Percentiles rank a stretch among this genome's conserved stretches.
Evolutionary conservation across 1,284 basidiomycete genomes (phyloP).

Genomic region (Gymnopus androsaceus): DNA sequence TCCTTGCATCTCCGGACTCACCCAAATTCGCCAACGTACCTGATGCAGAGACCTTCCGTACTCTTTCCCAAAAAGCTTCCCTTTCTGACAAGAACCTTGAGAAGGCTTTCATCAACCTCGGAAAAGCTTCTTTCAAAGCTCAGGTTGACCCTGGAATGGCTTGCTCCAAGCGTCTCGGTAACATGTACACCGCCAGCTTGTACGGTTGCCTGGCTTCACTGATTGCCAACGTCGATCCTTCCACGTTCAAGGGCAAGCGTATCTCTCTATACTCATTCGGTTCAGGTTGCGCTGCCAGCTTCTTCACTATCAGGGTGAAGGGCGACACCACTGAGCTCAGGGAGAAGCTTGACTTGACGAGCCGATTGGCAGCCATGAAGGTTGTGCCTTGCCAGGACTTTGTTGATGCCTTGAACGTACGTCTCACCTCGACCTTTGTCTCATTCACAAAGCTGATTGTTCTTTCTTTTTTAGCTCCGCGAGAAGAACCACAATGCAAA

Average conservation of each 20-base stretch:
- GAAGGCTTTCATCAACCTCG: slow-evolving; percentile 84
- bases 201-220: slow-evolving; percentile 81
- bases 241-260: slow-evolving; percentile 64
- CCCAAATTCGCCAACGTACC: slow-evolving; percentile 75
- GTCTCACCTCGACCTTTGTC: slow-evolving; percentile 34
- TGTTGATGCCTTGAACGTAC: slow-evolving; percentile 54
- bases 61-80: slow-evolving; percentile 69
- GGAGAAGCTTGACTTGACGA: slow-evolving; percentile 70
- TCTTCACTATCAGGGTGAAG: slow-evolving; percentile 76
- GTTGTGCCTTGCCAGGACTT: slow-evolving; percentile 87
- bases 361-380: slow-evolving; percentile 83
- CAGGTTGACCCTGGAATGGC: slow-evolving; percentile 68
- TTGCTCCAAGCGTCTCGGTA: slow-evolving; percentile 78
- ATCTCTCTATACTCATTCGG: slow-evolving; percentile 86
- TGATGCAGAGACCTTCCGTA: slow-evolving; percentile 68
- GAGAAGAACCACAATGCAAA: slow-evolving; percentile 96
- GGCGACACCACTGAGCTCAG: slow-evolving; percentile 74
- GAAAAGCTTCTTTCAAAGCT: slow-evolving; percentile 61
- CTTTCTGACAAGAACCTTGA: slow-evolving; percentile 94
- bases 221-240: slow-evolving; percentile 56
- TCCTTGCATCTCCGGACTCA: slow-evolving; percentile 75
- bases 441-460: background rate
- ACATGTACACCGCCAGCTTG: slow-evolving; percentile 90
- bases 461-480: slow-evolving; percentile 60
- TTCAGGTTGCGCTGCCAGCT: slow-evolving; percentile 76